Conservation (phyloP, 768 basidiomycete genomes). For the Pholiota microspora region DNA sequence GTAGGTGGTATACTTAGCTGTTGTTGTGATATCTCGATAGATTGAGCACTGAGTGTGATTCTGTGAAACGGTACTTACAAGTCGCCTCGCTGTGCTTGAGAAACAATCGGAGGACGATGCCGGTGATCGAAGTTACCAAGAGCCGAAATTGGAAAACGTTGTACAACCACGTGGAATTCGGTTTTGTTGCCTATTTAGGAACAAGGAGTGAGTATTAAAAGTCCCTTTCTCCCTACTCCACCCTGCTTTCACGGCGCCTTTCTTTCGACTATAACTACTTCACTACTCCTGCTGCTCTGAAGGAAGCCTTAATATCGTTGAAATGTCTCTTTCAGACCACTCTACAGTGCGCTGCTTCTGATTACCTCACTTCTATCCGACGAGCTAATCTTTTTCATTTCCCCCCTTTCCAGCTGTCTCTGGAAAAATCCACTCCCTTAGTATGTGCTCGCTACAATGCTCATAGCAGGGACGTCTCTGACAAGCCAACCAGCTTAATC, state of each 20-base stretch:
- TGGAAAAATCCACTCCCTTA: conserved; percentile 23
- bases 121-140: conserved; percentile 5
- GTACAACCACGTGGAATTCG: conserved; percentile 27
- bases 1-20: neutral
- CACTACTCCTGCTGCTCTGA: too few relatives aligned
- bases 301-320: too few relatives aligned
- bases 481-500: conserved; percentile 11
- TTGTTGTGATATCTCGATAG: too few relatives aligned
- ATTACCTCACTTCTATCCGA: neutral
- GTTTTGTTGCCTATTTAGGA: conserved; percentile 28
- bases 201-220: conserved; percentile 25
- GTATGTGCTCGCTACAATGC: conserved; percentile 15
- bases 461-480: neutral
- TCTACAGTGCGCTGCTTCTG: conserved; percentile 30
- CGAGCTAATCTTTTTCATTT: conserved; percentile 9
- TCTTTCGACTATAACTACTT: too few relatives aligned
- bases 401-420: conserved; percentile 16
- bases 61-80: too few relatives aligned
- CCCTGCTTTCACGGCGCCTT: conserved; percentile 15
- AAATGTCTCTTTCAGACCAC: conserved; percentile 34
- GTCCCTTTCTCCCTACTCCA: conserved; percentile 12
- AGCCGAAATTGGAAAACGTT: conserved; percentile 25
- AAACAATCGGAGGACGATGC: neutral
- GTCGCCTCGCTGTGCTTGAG: too few relatives aligned
- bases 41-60: too few relatives aligned